Conservation (phyloP, 176 grass and related monocot species). For the Melocanna baccifera region DNA sequence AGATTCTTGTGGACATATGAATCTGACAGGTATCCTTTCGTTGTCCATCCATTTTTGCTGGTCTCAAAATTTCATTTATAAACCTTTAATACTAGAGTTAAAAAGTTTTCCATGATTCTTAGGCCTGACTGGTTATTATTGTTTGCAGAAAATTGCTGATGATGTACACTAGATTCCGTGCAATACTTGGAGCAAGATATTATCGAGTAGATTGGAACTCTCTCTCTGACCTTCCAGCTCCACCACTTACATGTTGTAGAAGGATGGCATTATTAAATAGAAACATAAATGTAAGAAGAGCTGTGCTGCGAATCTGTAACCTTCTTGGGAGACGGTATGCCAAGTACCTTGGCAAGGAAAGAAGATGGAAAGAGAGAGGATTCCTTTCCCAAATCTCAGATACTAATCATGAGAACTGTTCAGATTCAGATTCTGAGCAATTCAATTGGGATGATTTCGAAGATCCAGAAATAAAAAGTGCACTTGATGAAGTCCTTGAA, state of each 20-base stretch:
- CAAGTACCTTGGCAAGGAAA: conserved; percentile 49
- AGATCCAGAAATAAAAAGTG: conserved; percentile 73
- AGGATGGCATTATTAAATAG: conserved; percentile 72
- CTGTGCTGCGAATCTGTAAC: conserved; percentile 63
- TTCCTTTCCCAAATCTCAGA: conserved; percentile 32
- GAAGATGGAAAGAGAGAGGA: conserved; percentile 41
- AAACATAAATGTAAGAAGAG: conserved; percentile 64
- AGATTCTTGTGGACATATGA: conserved; percentile 71
- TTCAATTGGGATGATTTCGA: conserved; percentile 81
- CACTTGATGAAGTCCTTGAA: conserved; percentile 76
- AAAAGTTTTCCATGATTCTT: conserved; percentile 1
- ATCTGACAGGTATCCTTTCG: conserved; percentile 71
- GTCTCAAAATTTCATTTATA: background rate
- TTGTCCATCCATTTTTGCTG: background rate
- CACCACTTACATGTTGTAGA: conserved; percentile 62
- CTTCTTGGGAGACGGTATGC: conserved; percentile 67
- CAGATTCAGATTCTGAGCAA: conserved; percentile 36
- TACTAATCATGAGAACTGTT: conserved; percentile 29
- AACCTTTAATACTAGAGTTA: conserved; percentile 23
- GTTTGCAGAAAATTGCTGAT: conserved; percentile 75
- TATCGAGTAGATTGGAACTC: conserved; percentile 75
- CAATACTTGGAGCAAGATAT: conserved; percentile 66
- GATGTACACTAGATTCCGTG: conserved; percentile 69
- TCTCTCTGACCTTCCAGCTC: conserved; percentile 80
- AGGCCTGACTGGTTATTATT: conserved; percentile 19